Evolutionary conservation across 2,329 filamentous ascomycete species (phyloP).

Genomic region (Colletotrichum orchidophilum): DNA sequence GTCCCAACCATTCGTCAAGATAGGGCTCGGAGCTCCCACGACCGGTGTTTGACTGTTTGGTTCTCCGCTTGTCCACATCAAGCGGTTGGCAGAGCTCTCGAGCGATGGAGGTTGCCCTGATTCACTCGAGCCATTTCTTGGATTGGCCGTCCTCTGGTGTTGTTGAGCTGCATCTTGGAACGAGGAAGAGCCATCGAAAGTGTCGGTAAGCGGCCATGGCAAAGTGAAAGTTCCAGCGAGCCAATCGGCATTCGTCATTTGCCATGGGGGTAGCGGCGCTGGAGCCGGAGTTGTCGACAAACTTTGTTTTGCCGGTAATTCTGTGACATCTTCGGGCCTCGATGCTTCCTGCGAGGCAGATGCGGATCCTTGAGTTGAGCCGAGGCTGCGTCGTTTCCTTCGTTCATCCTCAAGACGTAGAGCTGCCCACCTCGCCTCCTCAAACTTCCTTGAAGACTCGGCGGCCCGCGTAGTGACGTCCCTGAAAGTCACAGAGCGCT

Average conservation of each 20-base stretch:
- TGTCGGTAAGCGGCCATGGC: slow-evolving; percentile 13
- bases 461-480: slow-evolving; percentile 20
- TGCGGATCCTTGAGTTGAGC: background rate
- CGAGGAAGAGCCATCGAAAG: background rate
- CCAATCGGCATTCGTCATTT: background rate
- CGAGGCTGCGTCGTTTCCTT: background rate
- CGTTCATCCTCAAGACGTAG: slow-evolving; percentile 13
- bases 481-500: slow-evolving; percentile 20
- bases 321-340: background rate
- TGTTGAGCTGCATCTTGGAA: background rate
- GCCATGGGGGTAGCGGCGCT: background rate
- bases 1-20: slow-evolving; percentile 1
- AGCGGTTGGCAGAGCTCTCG: background rate
- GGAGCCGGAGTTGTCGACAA: background rate
- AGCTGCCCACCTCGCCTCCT: slow-evolving; percentile 16
- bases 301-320: background rate
- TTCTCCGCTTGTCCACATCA: too few species aligned
- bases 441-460: slow-evolving; percentile 19
- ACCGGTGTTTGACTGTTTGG: background rate
- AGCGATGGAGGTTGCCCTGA: background rate
- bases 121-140: too few species aligned
- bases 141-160: background rate
- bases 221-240: background rate
- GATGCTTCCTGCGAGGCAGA: background rate
- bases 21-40: background rate